Base-by-base conservation (phyloP, 352 stramenopile genomes). In the Pythium coloratum region DNA sequence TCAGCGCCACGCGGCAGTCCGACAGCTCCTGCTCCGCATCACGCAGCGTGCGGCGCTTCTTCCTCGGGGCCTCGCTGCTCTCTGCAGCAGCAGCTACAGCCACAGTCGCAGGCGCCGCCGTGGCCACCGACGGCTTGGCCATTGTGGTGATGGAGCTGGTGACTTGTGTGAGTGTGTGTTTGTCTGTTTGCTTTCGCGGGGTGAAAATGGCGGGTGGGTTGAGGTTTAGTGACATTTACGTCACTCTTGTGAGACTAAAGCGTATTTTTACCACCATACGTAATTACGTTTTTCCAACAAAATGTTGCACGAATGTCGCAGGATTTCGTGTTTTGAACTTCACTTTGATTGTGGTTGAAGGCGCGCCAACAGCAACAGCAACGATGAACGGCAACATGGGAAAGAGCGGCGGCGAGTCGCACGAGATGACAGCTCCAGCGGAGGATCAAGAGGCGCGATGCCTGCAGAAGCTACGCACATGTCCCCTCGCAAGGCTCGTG, bases 41-140 rank as follows among this genome's bases (percentile, higher is more conserved):
- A 38, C 80, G 82, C 20, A 92, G 74, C 30, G 84, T 92, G 55
- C 84, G 81, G 42, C 82, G 81, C 68, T 90, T 92, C 71, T 89
- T 90, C 26, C 60, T 38, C 50, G 60, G 44, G 14, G 50, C 60
- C 24, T 66, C 50, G 24, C 44, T 51, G 44, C 18, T 51, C 18
- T 51, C 44, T 18, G 24, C 44, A 28, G 44, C 14, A 14, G 44
- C 44, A 14, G n/a, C 34, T 40, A 40, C 44, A 28, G 44, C 40
- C 40, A 16, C 40, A 47, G 40, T 6, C 40, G 40, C n/a, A 24
- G 44, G 18, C 16, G 44, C 44, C 44, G 44, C 44, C 44, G 24
- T 18, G 40, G 40, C 40, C 44, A 26, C 44, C 18, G 44, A 51
- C 9, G 44, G n/a, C 44, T 51, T 51, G 44, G 44, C 44, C 44